These are phyloP conservation scores for Cotoneaster glaucophyllus DNA, from an alignment of 306 rosid species.

Conservation along the genomic window DNA sequence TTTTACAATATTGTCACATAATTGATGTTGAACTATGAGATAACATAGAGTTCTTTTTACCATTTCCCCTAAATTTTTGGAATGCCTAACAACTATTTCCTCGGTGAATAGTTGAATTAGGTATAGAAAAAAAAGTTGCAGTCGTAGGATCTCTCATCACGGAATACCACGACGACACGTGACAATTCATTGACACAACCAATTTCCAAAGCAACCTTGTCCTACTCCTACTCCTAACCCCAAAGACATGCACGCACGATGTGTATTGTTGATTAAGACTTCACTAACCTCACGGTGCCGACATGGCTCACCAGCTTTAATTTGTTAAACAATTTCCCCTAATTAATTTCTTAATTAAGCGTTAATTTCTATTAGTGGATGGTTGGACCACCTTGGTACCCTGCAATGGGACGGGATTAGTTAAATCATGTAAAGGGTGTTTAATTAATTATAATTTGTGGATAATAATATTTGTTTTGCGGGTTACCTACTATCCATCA, in stretches of 20 bases:
- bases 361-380: constrained; percentile 9
- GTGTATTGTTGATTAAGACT: constrained; percentile 34
- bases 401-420: not conserved
- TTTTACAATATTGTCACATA: rapidly evolving
- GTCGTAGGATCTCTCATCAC: not conserved
- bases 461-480: not conserved
- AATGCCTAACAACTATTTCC: no score
- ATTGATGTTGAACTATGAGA: no score
- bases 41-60: no score
- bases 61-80: no score
- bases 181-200: constrained; percentile 20
- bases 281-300: constrained; percentile 9
- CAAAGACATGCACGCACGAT: not conserved
- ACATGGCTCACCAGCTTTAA: not conserved
- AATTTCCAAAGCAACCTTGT: constrained; percentile 21
- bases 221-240: constrained; percentile 5
- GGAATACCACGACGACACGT: constrained; percentile 15
- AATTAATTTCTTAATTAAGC: not conserved
- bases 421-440: constrained; percentile 11
- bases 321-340: not conserved
- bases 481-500: constrained; percentile 27
- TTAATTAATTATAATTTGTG: not conserved
- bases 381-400: constrained; percentile 3
- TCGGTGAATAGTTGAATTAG: not conserved
- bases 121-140: not conserved